Evolutionary conservation across 2,329 filamentous ascomycete genomes (phyloP), one percentile per base, ranked within the genome.

Genomic region (Fusarium nanum): DNA sequence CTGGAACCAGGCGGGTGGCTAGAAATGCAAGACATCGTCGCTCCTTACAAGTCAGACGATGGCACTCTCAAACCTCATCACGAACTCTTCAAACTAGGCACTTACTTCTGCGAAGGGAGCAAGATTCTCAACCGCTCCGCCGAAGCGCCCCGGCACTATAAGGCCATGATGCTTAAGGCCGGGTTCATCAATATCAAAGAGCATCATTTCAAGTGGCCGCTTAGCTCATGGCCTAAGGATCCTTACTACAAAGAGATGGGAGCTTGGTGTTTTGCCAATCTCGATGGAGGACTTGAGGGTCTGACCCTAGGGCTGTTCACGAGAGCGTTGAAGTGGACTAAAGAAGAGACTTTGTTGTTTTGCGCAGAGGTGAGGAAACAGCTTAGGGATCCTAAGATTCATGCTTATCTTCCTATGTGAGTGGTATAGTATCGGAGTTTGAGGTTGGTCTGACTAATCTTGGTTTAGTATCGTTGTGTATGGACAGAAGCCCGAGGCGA

Each of bases 381-480:
- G 11, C n/a, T 54, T 8, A 30, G 50, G 10, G n/a, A 54, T 23
- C 20, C 34, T 0, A 54, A 8, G 37, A 54, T 45, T 6, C 25
- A 54, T 14, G 20, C 25, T 30, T 23, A n/a, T 45, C 50, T 54
- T 45, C 60, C 56, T 5, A 12, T 59, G 54, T 68, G 28, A 55
- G 67, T 34, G 20, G 1, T 1, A 30, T 37, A 37, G 18, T 37
- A 7, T 20, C 41, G 2, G 23, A 20, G 27, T 28, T n/a, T 14
- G n/a, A 14, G 4, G 14, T 25, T 27, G 0, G 27, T 40, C 12
- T 30, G 20, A 30, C 50, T 69, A 42, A 65, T 37, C 5, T 13
- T 7, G 6, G 5, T 8, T 2, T 48, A 64, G 52, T 14, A 23
- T 58, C 7, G 28, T 60, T n/a, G 34, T 64, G 5, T 67, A 70